Conservation (phyloP, 176 grass and related monocot species). For the Dactylis glomerata region DNA sequence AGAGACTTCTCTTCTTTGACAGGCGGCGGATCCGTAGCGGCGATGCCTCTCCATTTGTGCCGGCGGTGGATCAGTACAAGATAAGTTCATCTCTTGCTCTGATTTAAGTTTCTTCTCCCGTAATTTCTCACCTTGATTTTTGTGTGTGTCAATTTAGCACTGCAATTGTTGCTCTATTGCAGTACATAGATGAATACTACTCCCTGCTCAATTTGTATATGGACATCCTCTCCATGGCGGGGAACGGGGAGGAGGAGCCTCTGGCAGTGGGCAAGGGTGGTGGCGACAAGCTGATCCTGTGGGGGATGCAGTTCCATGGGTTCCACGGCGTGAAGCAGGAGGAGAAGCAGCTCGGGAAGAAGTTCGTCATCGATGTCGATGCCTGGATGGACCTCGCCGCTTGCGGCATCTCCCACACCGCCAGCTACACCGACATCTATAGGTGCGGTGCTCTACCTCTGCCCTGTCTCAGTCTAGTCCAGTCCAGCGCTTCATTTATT, state of each 20-base stretch:
- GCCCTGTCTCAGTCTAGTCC: neutral
- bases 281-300: slow-evolving; percentile 78
- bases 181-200: too few species aligned
- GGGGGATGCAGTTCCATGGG: slow-evolving; percentile 86
- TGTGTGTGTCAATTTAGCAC: too few species aligned
- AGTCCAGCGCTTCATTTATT: neutral
- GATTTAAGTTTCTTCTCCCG: too few species aligned
- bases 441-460: slow-evolving; percentile 14
- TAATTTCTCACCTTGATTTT: too few species aligned
- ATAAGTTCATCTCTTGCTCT: too few species aligned
- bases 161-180: too few species aligned
- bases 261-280: neutral
- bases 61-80: too few species aligned
- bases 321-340: slow-evolving; percentile 78
- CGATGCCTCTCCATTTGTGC: too few species aligned
- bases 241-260: neutral
- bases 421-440: slow-evolving; percentile 86
- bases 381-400: slow-evolving; percentile 73
- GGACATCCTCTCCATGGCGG: too few species aligned
- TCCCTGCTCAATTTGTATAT: too few species aligned
- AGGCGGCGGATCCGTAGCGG: too few species aligned
- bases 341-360: slow-evolving; percentile 43
- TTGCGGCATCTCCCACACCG: slow-evolving; percentile 63
- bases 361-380: slow-evolving; percentile 87
- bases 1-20: too few species aligned